phyloP scores from a whole-genome alignment of 2,329 filamentous ascomycete species.

The Dactylellina leptospora region DNA sequence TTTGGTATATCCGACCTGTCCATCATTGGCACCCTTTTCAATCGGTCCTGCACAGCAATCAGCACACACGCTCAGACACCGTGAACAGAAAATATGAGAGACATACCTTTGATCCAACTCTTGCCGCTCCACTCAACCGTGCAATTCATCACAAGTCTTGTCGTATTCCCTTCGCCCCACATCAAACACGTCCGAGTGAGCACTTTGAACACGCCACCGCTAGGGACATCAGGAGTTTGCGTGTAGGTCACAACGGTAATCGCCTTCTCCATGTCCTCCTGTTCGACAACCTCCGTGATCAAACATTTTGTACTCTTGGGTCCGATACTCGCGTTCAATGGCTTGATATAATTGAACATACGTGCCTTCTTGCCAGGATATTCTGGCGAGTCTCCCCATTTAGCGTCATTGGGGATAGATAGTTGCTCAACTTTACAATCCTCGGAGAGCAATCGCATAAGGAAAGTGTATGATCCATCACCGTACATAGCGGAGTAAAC shows the following conservation, averaged over 20 bases:
- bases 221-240: slow-evolving; percentile 93
- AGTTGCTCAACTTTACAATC: slow-evolving; percentile 92
- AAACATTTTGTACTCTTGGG: slow-evolving; percentile 95
- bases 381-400: slow-evolving; percentile 70
- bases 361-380: slow-evolving; percentile 75
- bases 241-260: slow-evolving; percentile 83
- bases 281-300: slow-evolving; percentile 83
- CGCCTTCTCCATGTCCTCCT: slow-evolving; percentile 84
- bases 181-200: slow-evolving; percentile 95
- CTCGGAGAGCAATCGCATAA: slow-evolving; percentile 83
- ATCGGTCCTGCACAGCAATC: slow-evolving; percentile 74
- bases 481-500: slow-evolving; percentile 91
- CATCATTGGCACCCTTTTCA: slow-evolving; percentile 92
- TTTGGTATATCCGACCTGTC: slow-evolving; percentile 82
- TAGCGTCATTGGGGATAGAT: slow-evolving; percentile 69
- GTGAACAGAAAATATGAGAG: slow-evolving; percentile 2
- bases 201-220: slow-evolving; percentile 85
- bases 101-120: slow-evolving; percentile 92
- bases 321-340: slow-evolving; percentile 81
- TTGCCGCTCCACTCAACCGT: slow-evolving; percentile 96
- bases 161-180: slow-evolving; percentile 72
- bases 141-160: slow-evolving; percentile 85
- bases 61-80: slow-evolving; percentile 20
- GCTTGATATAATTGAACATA: slow-evolving; percentile 89
- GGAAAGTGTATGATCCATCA: slow-evolving; percentile 77